Conservation (phyloP, 78 protist species). For the Pelomyxa schiedti region DNA sequence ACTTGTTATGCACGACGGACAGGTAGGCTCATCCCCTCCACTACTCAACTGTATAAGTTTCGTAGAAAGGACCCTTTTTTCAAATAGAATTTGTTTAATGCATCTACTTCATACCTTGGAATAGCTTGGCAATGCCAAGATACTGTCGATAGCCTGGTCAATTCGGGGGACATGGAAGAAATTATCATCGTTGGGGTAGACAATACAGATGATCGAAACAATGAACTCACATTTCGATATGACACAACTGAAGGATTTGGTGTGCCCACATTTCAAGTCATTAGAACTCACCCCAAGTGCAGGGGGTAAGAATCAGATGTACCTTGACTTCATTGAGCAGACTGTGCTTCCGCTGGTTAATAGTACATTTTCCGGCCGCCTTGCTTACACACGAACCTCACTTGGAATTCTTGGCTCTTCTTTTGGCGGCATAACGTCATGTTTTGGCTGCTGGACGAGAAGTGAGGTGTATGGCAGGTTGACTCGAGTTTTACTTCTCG, state of each 20-base stretch:
- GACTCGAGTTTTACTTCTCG: too few species aligned
- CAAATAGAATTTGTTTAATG: conserved; percentile 2
- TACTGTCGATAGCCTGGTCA: not conserved
- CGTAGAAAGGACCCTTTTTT: too few species aligned
- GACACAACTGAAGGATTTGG: too few species aligned
- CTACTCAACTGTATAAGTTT: too few species aligned
- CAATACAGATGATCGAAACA: conserved; percentile 11
- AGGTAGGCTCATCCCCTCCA: too few species aligned
- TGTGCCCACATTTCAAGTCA: conserved; percentile 17
- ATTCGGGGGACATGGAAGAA: conserved; percentile 23
- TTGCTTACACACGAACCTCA: not conserved
- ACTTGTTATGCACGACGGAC: conserved; percentile 9
- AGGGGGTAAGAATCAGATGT: conserved; percentile 9
- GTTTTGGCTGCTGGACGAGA: conserved; percentile 30
- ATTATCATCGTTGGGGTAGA: conserved; percentile 16
- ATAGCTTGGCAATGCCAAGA: not conserved
- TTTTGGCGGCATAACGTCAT: conserved; percentile 21
- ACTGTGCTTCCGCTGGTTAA: conserved; percentile 5
- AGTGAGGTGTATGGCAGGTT: not conserved
- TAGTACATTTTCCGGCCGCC: not conserved
- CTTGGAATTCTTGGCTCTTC: conserved; percentile 13
- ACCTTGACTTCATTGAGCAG: conserved; percentile 29
- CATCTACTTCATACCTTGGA: not conserved
- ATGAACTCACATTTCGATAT: conserved; percentile 20
- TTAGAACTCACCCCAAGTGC: not conserved